These are phyloP conservation scores for Lathyrus oleraceus DNA, from an alignment of 306 rosid species.

Conservation along the genomic window DNA sequence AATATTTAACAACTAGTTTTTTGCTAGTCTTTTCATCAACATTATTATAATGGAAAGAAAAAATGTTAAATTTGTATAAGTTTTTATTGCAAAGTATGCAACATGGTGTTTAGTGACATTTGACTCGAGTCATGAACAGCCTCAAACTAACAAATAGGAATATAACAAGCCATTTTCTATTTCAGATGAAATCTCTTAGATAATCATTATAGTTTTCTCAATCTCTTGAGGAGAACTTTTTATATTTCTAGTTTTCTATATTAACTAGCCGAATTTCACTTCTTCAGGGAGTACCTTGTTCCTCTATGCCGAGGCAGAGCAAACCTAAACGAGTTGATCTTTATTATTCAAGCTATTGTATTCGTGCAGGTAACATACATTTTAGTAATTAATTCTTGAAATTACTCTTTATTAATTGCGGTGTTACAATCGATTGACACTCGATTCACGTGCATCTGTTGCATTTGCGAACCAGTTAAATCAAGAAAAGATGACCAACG, in stretches of 20 bases:
- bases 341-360: constrained; percentile 65
- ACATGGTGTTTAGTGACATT: not conserved
- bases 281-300: constrained; percentile 56
- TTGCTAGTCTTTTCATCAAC: constrained; percentile 5
- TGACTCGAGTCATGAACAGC: not conserved
- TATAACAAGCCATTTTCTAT: constrained; percentile 12
- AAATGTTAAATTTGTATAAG: not conserved
- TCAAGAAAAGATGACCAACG: constrained; percentile 66
- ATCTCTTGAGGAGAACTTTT: not conserved
- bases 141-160: not conserved
- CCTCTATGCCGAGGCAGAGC: constrained; percentile 53
- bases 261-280: constrained; percentile 16
- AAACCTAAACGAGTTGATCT: constrained; percentile 60
- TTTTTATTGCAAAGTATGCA: not conserved
- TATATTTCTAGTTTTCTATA: not conserved
- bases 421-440: constrained; percentile 32
- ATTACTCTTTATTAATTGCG: constrained; percentile 8
- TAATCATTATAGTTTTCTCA: constrained; percentile 11
- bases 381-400: constrained; percentile 17
- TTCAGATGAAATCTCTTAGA: not conserved
- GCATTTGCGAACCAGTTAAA: constrained; percentile 61
- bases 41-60: not conserved
- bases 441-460: constrained; percentile 34
- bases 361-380: constrained; percentile 52
- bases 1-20: not conserved